Conservation (phyloP, 1,139 yeast species). For the Candida dubliniensis region DNA sequence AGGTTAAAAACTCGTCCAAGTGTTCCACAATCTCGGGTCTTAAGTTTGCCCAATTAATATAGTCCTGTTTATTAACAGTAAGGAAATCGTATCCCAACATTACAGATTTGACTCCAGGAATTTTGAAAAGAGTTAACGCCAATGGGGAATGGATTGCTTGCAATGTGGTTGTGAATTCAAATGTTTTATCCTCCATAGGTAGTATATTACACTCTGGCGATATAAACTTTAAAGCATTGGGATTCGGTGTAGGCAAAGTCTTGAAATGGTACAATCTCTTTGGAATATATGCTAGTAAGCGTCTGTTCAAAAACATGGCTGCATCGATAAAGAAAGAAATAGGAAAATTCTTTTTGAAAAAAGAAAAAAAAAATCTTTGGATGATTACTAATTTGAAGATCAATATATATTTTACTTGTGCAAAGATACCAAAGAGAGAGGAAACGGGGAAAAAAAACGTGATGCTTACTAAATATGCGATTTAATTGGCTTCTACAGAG, state of each 20-base stretch:
- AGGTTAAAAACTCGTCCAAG: conserved; percentile 38
- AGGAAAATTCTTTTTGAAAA: neutral
- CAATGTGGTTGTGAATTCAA: conserved; percentile 67
- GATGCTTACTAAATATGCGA: conserved; percentile 1
- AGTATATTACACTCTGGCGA: conserved; percentile 49
- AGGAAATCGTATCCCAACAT: conserved; percentile 75
- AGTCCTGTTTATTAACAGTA: conserved; percentile 49
- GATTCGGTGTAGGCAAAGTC: conserved; percentile 76
- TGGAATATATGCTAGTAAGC: neutral
- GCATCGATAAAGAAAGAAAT: neutral
- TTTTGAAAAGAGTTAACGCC: conserved; percentile 73
- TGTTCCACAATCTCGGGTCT: conserved; percentile 46
- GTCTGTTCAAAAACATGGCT: conserved; percentile 2
- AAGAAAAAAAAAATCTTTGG: neutral
- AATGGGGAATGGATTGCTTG: conserved; percentile 78
- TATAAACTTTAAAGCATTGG: conserved; percentile 82
- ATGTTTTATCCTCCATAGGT: conserved; percentile 64
- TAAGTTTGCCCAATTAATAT: conserved; percentile 47
- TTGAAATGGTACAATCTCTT: conserved; percentile 30
- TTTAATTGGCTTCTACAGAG: neutral
- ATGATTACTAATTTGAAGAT: neutral
- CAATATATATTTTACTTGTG: neutral
- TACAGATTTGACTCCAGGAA: conserved; percentile 83
- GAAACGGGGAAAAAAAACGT: neutral
- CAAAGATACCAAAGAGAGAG: neutral